phyloP scores from a whole-genome alignment of 305 asterid species.

The Fraxinus xanthoxyloides region DNA sequence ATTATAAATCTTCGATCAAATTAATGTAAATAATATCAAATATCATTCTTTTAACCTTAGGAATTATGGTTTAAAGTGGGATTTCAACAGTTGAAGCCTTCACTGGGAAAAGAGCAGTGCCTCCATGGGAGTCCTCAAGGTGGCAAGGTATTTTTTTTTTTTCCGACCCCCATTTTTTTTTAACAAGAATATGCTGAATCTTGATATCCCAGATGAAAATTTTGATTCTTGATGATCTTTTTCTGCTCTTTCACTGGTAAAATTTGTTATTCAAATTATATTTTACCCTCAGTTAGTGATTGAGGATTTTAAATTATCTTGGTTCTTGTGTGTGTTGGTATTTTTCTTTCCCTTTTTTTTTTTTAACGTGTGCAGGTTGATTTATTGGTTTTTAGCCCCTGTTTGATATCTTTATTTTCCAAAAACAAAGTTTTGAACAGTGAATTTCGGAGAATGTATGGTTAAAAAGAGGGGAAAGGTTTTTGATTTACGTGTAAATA shows the following conservation, averaged over 20 bases:
- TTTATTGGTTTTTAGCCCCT: conserved; percentile 8
- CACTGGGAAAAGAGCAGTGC: conserved; percentile 12
- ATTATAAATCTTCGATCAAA: neutral
- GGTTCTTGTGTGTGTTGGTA: neutral
- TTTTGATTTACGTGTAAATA: too few relatives aligned
- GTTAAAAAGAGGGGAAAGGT: neutral
- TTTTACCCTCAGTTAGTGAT: neutral
- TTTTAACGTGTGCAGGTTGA: conserved; percentile 25
- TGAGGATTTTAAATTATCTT: neutral
- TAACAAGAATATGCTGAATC: conserved; percentile 16
- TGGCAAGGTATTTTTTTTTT: conserved; percentile 24
- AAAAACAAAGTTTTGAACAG: neutral
- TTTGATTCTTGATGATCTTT: conserved; percentile 18
- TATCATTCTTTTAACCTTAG: neutral
- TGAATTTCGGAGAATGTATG: neutral
- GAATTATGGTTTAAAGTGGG: conserved; percentile 6
- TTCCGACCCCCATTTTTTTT: conserved; percentile 14
- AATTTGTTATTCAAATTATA: neutral
- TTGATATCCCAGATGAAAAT: conserved; percentile 29
- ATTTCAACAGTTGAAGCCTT: conserved; percentile 12
- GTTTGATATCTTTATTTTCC: neutral
- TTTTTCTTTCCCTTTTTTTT: neutral
- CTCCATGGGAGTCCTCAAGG: conserved; percentile 27
- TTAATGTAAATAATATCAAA: neutral
- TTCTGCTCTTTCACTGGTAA: conserved; percentile 8